These are phyloP conservation scores for Mortierella sp. DNA, from an alignment of 371 early-diverging fungal species.

Conservation along the genomic window DNA sequence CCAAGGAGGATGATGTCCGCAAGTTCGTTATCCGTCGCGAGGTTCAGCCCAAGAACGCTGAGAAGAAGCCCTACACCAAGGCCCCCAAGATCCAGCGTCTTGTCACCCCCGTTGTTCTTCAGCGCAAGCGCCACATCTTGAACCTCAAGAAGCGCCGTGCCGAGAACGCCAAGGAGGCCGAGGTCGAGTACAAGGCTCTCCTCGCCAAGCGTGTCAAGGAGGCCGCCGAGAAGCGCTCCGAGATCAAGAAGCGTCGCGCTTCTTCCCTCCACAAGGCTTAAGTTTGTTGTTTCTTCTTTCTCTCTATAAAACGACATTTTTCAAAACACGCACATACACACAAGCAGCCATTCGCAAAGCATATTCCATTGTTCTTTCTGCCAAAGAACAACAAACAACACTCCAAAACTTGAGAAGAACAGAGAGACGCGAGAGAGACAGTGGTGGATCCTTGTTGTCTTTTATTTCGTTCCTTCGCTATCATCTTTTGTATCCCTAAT, in stretches of 20 bases:
- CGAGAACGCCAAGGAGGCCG: constrained; percentile 87
- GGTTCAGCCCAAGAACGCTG: constrained; percentile 88
- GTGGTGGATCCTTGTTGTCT: not conserved
- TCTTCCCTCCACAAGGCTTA: constrained; percentile 75
- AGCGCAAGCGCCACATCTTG: constrained; percentile 90
- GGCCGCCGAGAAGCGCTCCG: constrained; percentile 79
- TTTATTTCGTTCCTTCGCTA: not conserved
- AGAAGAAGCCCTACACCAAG: constrained; percentile 95
- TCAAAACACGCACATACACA: constrained; percentile 5
- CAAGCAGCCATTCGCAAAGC: not conserved
- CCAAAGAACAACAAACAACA: not conserved
- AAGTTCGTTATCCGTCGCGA: constrained; percentile 98
- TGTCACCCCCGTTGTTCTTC: constrained; percentile 94
- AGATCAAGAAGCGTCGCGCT: constrained; percentile 74
- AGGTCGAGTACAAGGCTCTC: constrained; percentile 93
- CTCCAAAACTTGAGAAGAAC: constrained; percentile 1
- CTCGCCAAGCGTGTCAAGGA: constrained; percentile 95
- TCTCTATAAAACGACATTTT: constrained; percentile 12
- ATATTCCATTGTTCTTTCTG: not conserved
- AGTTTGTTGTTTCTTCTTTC: constrained; percentile 35
- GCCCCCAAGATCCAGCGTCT: constrained; percentile 97
- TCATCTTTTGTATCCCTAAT: constrained; percentile 5
- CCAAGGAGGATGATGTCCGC: constrained; percentile 98
- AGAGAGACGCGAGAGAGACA: not conserved
- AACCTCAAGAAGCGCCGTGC: constrained; percentile 88